Evolutionary conservation across 192 early-diverging fungal genomes (phyloP), one percentile per base, ranked within the genome.

Genomic region (Dimargaris xerosporica): DNA sequence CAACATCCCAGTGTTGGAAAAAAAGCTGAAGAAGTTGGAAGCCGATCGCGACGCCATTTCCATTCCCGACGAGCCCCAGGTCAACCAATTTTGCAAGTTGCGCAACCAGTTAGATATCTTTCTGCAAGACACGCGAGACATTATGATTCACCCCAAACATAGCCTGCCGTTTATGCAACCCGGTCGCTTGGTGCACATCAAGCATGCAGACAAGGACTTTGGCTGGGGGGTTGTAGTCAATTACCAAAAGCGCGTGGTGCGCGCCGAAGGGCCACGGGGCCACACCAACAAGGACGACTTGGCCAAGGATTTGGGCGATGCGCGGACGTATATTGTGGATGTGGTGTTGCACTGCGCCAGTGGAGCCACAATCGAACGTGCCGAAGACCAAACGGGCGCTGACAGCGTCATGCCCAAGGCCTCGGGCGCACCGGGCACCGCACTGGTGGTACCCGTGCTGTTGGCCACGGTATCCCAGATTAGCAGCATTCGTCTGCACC

Each of bases 181-280:
- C 3, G 95, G 95, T 12, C 85, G 95, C 46, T 70, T 94, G 7
- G 85, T 88, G 43, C 75, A 78, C 15, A 77, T 85, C 12, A 70
- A 71, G 31, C 69, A 74, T 7, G 77, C 74, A 19, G 76, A 75
- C 25, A 67, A 84, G 67, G 80, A 95, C 59, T 98, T 93, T 78
- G 95, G 91, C 52, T 98, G 91, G 91, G 92, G 93, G 30, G 80
- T 89, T 31, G 81, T 95, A 34, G 72, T 85, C n/a, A 86, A 80
- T 58, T 88, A 80, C 68, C 73, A 82, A 54, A 85, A 89, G 64
- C 70, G 66, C 51, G 59, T 62, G 26, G 44, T 39, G 59, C 54
- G 34, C 6, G 17, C 29, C 16, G 54, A n/a, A 19, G 62, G 10
- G 60, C 72, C 62, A 23, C 54, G 42, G 63, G 67, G 15, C 67